Conservation (phyloP, 2,329 filamentous ascomycete species). For the Moelleriella libera region DNA sequence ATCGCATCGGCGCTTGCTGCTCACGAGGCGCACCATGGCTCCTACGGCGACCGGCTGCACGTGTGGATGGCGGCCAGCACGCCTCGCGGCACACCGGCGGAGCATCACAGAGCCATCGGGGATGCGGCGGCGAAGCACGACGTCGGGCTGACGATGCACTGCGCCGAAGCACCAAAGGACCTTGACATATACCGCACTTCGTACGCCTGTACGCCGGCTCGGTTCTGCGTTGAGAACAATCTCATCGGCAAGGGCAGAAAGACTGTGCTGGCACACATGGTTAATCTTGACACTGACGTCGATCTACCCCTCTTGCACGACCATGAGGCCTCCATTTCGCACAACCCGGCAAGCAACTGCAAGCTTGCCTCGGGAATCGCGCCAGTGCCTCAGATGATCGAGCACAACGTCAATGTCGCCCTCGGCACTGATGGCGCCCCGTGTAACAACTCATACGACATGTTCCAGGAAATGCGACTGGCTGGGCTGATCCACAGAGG, state of each 20-base stretch:
- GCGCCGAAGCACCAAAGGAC: slow-evolving; percentile 26
- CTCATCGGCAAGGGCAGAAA: slow-evolving; percentile 1
- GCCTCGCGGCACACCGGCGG: slow-evolving; percentile 25
- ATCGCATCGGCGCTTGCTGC: slow-evolving; percentile 10
- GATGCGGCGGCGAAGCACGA: slow-evolving; percentile 20
- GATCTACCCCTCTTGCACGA: slow-evolving; percentile 3
- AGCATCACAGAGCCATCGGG: slow-evolving; percentile 24
- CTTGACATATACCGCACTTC: slow-evolving; percentile 19
- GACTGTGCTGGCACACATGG: slow-evolving; percentile 4
- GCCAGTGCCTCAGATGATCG: slow-evolving; percentile 27
- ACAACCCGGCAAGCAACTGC: slow-evolving; percentile 35
- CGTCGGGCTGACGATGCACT: slow-evolving; percentile 32
- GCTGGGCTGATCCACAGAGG: slow-evolving; percentile 34
- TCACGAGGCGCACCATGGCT: slow-evolving; percentile 9
- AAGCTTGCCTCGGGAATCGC: slow-evolving; percentile 37
- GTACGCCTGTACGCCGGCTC: slow-evolving; percentile 26
- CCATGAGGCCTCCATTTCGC: slow-evolving; percentile 25
- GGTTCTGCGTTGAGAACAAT: slow-evolving; percentile 22
- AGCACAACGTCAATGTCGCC: slow-evolving; percentile 27
- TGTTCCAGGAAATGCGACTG: slow-evolving; percentile 37
- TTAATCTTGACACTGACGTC: slow-evolving; percentile 1
- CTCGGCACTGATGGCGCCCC: slow-evolving; percentile 39
- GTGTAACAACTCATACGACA: slow-evolving; percentile 36
- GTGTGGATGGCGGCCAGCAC: slow-evolving; percentile 33
- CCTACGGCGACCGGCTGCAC: slow-evolving; percentile 24